Evolutionary conservation across 257 asterid species (phyloP).

Genomic region (Fraxinus pennsylvanica): DNA sequence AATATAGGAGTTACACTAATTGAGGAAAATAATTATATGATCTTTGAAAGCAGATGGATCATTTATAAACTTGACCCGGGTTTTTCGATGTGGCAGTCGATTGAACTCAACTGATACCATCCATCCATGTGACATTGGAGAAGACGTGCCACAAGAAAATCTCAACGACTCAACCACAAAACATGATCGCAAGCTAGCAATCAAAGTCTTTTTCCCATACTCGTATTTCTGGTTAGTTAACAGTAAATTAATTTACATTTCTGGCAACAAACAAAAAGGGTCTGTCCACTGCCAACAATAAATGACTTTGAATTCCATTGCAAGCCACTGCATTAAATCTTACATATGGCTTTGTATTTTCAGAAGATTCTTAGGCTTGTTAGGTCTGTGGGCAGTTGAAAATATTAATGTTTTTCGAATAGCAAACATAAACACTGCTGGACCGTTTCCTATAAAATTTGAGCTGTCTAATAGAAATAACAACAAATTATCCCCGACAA

Average conservation of each 20-base stretch:
- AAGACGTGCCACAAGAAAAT: neutral
- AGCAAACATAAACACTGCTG: slow-evolving; percentile 1
- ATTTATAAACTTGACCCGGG: neutral
- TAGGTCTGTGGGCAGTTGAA: slow-evolving; percentile 35
- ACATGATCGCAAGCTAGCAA: slow-evolving; percentile 5
- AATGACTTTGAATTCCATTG: slow-evolving; percentile 22
- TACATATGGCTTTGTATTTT: slow-evolving; percentile 24
- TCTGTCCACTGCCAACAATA: slow-evolving; percentile 11
- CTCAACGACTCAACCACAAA: neutral
- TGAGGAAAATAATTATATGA: neutral
- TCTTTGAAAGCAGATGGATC: neutral
- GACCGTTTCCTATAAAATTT: neutral
- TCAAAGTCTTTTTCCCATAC: slow-evolving; percentile 25
- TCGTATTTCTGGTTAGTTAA: slow-evolving; percentile 4
- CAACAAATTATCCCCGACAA: neutral
- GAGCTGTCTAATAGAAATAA: neutral
- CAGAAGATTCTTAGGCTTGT: neutral
- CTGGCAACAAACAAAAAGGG: slow-evolving; percentile 18
- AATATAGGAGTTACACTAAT: too few relatives aligned
- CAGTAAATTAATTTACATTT: neutral
- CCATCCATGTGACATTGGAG: neutral
- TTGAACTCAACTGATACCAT: neutral
- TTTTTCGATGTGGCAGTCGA: neutral
- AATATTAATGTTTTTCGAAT: slow-evolving; percentile 20
- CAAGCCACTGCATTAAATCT: slow-evolving; percentile 28